These are phyloP conservation scores for Phylloporus scabripes DNA, from an alignment of 768 basidiomycete genomes.

Conservation along the genomic window DNA sequence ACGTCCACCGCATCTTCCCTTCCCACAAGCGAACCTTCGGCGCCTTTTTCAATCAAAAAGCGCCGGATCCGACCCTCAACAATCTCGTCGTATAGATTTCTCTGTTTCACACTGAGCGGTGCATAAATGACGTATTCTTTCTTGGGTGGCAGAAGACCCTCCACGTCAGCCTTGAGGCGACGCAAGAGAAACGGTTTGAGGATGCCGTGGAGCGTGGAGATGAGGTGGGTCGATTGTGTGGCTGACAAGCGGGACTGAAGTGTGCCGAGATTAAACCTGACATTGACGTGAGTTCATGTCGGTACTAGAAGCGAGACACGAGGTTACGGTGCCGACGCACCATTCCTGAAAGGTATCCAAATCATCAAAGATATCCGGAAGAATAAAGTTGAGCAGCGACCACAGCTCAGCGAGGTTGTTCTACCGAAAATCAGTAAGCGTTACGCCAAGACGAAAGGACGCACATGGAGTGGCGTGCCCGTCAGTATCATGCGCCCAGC, in stretches of 20 bases:
- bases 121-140: slow-evolving; percentile 95
- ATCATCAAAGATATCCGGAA: slow-evolving; percentile 91
- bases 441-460: slow-evolving; percentile 18
- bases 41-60: slow-evolving; percentile 44
- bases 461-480: slow-evolving; percentile 91
- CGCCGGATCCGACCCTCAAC: slow-evolving; percentile 65
- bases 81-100: slow-evolving; percentile 79
- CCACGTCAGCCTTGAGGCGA: slow-evolving; percentile 86
- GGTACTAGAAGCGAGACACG: neutral
- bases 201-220: slow-evolving; percentile 79
- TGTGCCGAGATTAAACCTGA: slow-evolving; percentile 68
- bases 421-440: slow-evolving; percentile 36
- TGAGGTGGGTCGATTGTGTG: slow-evolving; percentile 58
- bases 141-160: slow-evolving; percentile 74
- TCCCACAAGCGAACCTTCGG: slow-evolving; percentile 13
- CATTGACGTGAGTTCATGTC: slow-evolving; percentile 4
- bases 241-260: slow-evolving; percentile 52
- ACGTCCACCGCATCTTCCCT: slow-evolving; percentile 26
- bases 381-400: slow-evolving; percentile 92
- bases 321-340: slow-evolving; percentile 34
- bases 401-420: slow-evolving; percentile 95
- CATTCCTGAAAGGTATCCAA: slow-evolving; percentile 87
- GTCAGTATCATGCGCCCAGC: slow-evolving; percentile 91
- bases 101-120: slow-evolving; percentile 76
- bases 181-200: slow-evolving; percentile 94